Evolutionary conservation across 768 basidiomycete genomes (phyloP).

Genomic region (Daedaleopsis sinensis): DNA sequence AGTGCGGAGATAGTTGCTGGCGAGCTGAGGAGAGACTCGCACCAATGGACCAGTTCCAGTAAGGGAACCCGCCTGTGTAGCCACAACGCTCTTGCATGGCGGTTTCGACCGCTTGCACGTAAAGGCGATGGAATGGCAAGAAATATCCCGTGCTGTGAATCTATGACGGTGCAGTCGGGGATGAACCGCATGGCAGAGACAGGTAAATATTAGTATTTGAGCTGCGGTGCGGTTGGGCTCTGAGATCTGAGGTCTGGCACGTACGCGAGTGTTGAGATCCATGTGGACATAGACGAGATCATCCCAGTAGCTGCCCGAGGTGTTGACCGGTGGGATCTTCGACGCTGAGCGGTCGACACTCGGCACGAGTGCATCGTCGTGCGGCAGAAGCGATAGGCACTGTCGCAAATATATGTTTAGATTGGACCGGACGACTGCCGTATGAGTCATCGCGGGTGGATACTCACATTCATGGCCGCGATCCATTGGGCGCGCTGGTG

Average conservation of each 20-base stretch:
- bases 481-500: conserved; percentile 27
- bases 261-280: conserved; percentile 28
- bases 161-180: neutral
- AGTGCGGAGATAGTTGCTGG: neutral
- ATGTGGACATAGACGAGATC: conserved; percentile 31
- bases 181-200: no score
- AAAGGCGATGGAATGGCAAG: conserved; percentile 35
- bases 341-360: conserved; percentile 10
- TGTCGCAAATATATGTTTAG: neutral
- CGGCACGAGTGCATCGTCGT: conserved; percentile 9
- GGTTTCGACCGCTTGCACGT: conserved; percentile 22
- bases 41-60: conserved; percentile 36
- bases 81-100: conserved; percentile 28
- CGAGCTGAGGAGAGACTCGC: neutral
- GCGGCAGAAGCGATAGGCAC: conserved; percentile 8
- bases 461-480: conserved; percentile 26
- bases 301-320: conserved; percentile 18
- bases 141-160: conserved; percentile 30
- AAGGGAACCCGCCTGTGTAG: conserved; percentile 26
- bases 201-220: no score
- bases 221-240: no score
- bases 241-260: neutral
- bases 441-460: neutral
- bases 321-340: conserved; percentile 16
- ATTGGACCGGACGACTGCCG: neutral